phyloP scores from a whole-genome alignment of 2,329 filamentous ascomycete species.

The Alternaria sp. region DNA sequence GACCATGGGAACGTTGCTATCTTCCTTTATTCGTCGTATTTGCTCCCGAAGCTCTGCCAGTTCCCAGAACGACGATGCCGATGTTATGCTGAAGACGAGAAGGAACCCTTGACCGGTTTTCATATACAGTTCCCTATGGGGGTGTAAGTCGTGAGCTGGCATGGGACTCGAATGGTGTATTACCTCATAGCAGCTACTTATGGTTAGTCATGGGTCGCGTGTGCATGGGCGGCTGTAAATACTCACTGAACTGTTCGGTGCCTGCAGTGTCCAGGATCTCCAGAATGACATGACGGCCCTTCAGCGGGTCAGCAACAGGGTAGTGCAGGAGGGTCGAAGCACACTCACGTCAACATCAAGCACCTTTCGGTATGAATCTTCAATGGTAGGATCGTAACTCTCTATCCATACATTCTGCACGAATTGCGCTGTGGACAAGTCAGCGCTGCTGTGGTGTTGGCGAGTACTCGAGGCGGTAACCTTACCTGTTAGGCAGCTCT shows the following conservation, averaged over 20 bases:
- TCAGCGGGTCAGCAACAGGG: slow-evolving; percentile 19
- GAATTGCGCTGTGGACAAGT: slow-evolving; percentile 70
- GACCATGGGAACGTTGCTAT: slow-evolving; percentile 83
- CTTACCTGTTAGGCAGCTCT: slow-evolving; percentile 87
- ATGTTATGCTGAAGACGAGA: slow-evolving; percentile 90
- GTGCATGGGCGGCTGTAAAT: neutral
- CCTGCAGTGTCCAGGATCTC: slow-evolving; percentile 93
- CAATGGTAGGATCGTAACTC: slow-evolving; percentile 68
- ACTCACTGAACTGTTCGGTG: slow-evolving; percentile 89
- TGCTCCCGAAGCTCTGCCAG: slow-evolving; percentile 82
- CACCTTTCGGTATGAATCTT: slow-evolving; percentile 66
- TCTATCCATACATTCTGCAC: slow-evolving; percentile 96
- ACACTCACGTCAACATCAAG: slow-evolving; percentile 80
- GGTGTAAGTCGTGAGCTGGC: slow-evolving; percentile 17
- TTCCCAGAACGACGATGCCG: slow-evolving; percentile 80
- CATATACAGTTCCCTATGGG: slow-evolving; percentile 65
- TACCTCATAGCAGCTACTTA: slow-evolving; percentile 45
- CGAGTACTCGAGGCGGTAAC: slow-evolving; percentile 22
- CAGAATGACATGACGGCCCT: slow-evolving; percentile 87
- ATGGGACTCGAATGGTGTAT: slow-evolving; percentile 16
- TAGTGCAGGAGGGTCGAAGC: neutral
- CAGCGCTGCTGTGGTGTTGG: slow-evolving; percentile 12
- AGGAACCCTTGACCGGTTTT: slow-evolving; percentile 91
- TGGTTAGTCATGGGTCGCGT: slow-evolving; percentile 20
- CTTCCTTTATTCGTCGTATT: slow-evolving; percentile 89